A percentile compares a stretch with the other conserved stretches of the same genome.
These are phyloP conservation scores for Sporothrix schenckii DNA, from an alignment of 2,329 filamentous ascomycete genomes.

Conservation along the genomic window DNA sequence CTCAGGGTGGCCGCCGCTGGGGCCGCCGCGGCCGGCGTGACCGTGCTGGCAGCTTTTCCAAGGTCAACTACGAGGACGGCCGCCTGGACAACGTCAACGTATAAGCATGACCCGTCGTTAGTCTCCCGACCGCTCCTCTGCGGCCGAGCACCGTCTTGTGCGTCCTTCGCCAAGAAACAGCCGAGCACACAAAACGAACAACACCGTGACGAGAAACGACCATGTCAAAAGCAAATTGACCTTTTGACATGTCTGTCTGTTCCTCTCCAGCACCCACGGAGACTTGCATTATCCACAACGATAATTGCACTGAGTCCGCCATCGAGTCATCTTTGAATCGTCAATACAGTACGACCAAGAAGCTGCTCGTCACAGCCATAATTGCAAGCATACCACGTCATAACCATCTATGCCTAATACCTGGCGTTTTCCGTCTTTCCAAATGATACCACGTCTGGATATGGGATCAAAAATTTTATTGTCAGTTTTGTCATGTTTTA, in stretches of 20 bases:
- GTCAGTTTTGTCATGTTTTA: neutral
- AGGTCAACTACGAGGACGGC: constrained; percentile 35
- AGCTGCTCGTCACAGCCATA: neutral
- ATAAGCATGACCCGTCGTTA: constrained; percentile 6
- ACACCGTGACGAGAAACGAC: constrained; percentile 13
- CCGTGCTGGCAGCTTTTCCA: constrained; percentile 34
- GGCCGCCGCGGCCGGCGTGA: constrained; percentile 26
- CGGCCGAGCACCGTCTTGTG: neutral
- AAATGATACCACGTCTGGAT: constrained; percentile 26
- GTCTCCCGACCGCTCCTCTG: no score
- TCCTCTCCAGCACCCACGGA: constrained; percentile 5
- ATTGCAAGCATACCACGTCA: neutral
- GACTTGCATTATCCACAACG: neutral
- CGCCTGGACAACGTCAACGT: constrained; percentile 30
- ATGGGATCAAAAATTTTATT: neutral
- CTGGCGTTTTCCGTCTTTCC: constrained; percentile 18
- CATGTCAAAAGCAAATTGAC: neutral
- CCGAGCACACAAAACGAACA: neutral
- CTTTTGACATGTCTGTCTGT: neutral
- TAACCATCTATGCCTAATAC: neutral
- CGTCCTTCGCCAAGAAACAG: neutral
- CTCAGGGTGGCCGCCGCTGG: neutral
- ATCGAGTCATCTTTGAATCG: neutral
- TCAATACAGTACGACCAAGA: constrained; percentile 1
- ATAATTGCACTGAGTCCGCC: neutral